Conservation (phyloP, 2,329 filamentous ascomycete species). For the Penicillium digitatum region DNA sequence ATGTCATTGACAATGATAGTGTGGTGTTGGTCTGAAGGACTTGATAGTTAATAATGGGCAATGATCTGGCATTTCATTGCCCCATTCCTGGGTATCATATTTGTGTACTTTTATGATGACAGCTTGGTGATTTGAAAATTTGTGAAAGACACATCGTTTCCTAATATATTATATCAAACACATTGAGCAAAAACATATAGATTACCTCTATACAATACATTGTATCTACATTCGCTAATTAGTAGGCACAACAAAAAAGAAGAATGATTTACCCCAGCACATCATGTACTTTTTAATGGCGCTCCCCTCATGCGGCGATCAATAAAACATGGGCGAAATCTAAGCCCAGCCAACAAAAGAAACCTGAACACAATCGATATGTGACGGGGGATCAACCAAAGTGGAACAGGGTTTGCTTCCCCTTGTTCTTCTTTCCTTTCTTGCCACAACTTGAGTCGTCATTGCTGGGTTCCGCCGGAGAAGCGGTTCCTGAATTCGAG, state of each 20-base stretch:
- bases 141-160: background rate
- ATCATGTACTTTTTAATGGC: background rate
- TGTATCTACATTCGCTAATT: conserved; percentile 11
- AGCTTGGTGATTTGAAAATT: background rate
- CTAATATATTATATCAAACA: background rate
- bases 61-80: background rate
- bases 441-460: conserved; percentile 28
- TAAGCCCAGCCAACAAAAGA: background rate
- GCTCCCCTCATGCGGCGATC: background rate
- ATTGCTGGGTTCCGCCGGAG: conserved; percentile 18
- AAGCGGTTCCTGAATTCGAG: conserved; percentile 22
- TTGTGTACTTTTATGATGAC: background rate
- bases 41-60: background rate
- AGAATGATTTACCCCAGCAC: background rate
- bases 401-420: conserved; percentile 41
- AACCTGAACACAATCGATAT: conserved; percentile 32
- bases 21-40: conserved; percentile 4
- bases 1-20: conserved; percentile 5
- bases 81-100: background rate
- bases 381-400: conserved; percentile 37
- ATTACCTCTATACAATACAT: conserved; percentile 6
- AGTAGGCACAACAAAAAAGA: conserved; percentile 6
- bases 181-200: background rate
- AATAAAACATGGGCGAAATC: background rate
- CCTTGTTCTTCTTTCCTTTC: conserved; percentile 41